Evolutionary conservation across 2,329 filamentous ascomycete species (phyloP).

Genomic region (Ascochyta viciae-villosae): DNA sequence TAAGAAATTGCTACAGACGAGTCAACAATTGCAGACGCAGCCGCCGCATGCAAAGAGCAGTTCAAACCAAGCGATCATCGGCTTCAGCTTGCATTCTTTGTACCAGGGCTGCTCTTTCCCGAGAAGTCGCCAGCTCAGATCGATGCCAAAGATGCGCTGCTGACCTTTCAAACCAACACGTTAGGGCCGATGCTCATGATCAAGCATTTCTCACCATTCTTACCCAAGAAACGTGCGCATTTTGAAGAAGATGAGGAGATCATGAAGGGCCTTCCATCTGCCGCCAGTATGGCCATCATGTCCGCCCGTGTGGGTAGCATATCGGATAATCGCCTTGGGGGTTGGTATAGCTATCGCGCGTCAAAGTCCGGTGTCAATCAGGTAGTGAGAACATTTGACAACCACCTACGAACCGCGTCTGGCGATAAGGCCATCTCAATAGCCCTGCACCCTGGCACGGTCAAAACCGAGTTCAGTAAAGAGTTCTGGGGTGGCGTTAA

Average conservation of each 20-base stretch:
- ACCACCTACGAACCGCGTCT: constrained; percentile 65
- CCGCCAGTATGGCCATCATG: constrained; percentile 75
- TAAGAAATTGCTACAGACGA: constrained; percentile 59
- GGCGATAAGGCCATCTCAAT: constrained; percentile 71
- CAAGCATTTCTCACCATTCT: constrained; percentile 75
- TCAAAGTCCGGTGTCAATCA: constrained; percentile 78
- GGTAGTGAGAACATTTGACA: constrained; percentile 74
- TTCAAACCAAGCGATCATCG: constrained; percentile 60
- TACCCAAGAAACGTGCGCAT: constrained; percentile 63
- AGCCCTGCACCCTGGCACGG: constrained; percentile 80
- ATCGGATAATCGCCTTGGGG: constrained; percentile 73
- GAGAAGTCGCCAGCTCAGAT: constrained; percentile 76
- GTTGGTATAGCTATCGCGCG: constrained; percentile 83
- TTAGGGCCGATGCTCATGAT: constrained; percentile 77
- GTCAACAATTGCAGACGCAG: constrained; percentile 63
- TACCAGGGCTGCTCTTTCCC: constrained; percentile 75
- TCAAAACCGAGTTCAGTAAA: constrained; percentile 74
- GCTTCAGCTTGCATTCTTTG: constrained; percentile 71
- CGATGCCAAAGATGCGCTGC: constrained; percentile 65
- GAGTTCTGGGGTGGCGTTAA: constrained; percentile 74
- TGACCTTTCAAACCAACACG: constrained; percentile 76
- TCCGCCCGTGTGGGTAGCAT: constrained; percentile 79
- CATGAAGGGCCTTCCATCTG: constrained; percentile 50
- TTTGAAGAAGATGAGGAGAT: constrained; percentile 11
- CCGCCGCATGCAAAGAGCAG: constrained; percentile 60